These are phyloP conservation scores for Pyrenochaeta sp. DNA, from an alignment of 2,329 filamentous ascomycete genomes.

Conservation along the genomic window DNA sequence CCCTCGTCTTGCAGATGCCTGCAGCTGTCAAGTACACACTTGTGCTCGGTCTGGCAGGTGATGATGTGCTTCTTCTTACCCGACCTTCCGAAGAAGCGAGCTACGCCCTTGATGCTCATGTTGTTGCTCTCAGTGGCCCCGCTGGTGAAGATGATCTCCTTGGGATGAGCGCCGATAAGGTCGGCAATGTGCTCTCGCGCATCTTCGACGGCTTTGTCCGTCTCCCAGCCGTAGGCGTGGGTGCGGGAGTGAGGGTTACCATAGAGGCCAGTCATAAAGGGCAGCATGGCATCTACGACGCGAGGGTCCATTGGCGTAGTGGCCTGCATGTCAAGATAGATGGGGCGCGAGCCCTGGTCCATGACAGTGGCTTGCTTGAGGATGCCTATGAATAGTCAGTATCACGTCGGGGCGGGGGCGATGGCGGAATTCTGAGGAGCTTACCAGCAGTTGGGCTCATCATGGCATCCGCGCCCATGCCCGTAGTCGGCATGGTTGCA, in stretches of 20 bases:
- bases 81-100: conserved; percentile 88
- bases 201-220: conserved; percentile 89
- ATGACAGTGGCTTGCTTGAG: conserved; percentile 91
- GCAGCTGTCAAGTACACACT: conserved; percentile 97
- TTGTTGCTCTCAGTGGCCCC: conserved; percentile 99
- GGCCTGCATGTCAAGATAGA: conserved; percentile 98
- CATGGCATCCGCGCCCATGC: conserved; percentile 68
- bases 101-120: conserved; percentile 99
- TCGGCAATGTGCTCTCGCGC: conserved; percentile 83
- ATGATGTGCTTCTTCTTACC: conserved; percentile 99
- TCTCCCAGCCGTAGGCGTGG: conserved; percentile 98
- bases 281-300: conserved; percentile 95
- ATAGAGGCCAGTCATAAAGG: conserved; percentile 90
- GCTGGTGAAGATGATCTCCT: conserved; percentile 99
- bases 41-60: conserved; percentile 97
- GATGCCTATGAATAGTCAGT: conserved; percentile 63
- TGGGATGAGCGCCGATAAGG: conserved; percentile 91
- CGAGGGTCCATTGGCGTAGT: conserved; percentile 94
- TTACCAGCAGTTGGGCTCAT: conserved; percentile 81
- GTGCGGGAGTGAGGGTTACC: conserved; percentile 97
- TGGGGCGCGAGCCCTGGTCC: conserved; percentile 90
- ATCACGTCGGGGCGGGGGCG: conserved; percentile 5
- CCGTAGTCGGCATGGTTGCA: conserved; percentile 67
- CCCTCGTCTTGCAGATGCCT: conserved; percentile 96
- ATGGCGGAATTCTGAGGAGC: conserved; percentile 6